These are phyloP conservation scores for Microcos paniculata DNA, from an alignment of 345 rosid genomes.

Conservation along the genomic window DNA sequence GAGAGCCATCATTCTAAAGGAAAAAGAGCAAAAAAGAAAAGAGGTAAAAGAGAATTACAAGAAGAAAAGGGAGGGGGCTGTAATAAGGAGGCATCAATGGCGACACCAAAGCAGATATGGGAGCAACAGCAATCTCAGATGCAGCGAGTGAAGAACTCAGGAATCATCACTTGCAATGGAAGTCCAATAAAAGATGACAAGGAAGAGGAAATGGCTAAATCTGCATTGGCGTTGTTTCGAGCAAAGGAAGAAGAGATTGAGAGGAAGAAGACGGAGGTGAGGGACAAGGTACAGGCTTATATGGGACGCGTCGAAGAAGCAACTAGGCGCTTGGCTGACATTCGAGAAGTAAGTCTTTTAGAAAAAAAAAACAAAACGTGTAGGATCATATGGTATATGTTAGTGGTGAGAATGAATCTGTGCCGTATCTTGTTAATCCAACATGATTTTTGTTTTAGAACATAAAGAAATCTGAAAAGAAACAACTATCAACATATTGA, in stretches of 20 bases:
- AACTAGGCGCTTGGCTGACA: conserved; percentile 70
- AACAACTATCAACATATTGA: no score
- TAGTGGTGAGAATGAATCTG: no score
- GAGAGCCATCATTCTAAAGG: conserved; percentile 34
- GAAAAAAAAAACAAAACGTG: neutral
- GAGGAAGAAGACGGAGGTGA: conserved; percentile 75
- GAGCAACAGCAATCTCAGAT: conserved; percentile 48
- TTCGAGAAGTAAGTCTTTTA: conserved; percentile 63
- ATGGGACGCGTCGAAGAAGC: conserved; percentile 78
- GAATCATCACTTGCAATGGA: conserved; percentile 33
- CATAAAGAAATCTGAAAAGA: no score
- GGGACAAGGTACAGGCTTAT: conserved; percentile 61
- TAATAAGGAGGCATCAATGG: conserved; percentile 30
- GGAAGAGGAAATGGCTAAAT: conserved; percentile 71
- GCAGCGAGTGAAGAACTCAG: conserved; percentile 52
- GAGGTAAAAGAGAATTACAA: conserved; percentile 15
- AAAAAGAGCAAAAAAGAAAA: conserved; percentile 1
- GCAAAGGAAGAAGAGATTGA: conserved; percentile 95
- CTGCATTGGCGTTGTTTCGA: conserved; percentile 67
- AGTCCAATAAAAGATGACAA: conserved; percentile 55
- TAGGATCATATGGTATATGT: neutral
- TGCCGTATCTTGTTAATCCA: no score
- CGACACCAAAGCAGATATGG: conserved; percentile 47
- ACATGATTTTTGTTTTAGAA: no score
- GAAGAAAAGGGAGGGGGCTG: conserved; percentile 1